Base-by-base conservation (phyloP, 2,329 filamentous ascomycete species). In the Emmonsiellopsis sp. region DNA sequence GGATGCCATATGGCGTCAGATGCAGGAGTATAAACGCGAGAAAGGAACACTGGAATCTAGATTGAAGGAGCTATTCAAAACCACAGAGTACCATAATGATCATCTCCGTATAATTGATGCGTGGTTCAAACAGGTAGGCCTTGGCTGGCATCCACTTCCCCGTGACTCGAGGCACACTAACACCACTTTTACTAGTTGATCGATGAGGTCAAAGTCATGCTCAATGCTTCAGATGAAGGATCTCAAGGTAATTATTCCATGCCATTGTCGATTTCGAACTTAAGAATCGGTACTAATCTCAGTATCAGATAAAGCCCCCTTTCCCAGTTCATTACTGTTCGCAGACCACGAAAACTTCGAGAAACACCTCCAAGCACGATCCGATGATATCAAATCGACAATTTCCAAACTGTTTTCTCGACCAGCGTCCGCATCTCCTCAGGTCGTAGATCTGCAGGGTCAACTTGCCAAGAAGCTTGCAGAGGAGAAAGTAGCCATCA, bases 21-120 rank as follows among this genome's bases (percentile, higher is more conserved):
- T 98, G 90, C 88, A 90, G 67, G 93, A 97, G 72, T 96, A 95
- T 72, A 95, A 95, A 73, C 85, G 93, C 62, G 89, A 95, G 68
- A 91, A 90, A 68, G 78, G 80, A 54, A 87, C 86, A 42, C 76
- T 94, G 57, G 91, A 97, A 74, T 77, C 82, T 55, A 87, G 88
- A 65, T 76, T 96, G 57, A 85, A 85, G 65, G 87, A 95, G 60
- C 76, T 94, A 58, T 82, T 87, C 59, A 90, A 89, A 68, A 81
- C 83, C 65, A 82, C 87, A 33, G 79, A 81, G 57, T 84, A 93
- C 71, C 89, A 97, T 72, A 89, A 97, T 71, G 90, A 97, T 62
- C 93, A 97, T 68, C 75, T 98, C 50, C 84, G 92, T 64, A 81
- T 90, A 58, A 84, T 96, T 61, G 91, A 98, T 76, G 81, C 84